Evolutionary conservation across 805 yeast genomes (phyloP).

Genomic region (Hanseniaspora vineae): DNA sequence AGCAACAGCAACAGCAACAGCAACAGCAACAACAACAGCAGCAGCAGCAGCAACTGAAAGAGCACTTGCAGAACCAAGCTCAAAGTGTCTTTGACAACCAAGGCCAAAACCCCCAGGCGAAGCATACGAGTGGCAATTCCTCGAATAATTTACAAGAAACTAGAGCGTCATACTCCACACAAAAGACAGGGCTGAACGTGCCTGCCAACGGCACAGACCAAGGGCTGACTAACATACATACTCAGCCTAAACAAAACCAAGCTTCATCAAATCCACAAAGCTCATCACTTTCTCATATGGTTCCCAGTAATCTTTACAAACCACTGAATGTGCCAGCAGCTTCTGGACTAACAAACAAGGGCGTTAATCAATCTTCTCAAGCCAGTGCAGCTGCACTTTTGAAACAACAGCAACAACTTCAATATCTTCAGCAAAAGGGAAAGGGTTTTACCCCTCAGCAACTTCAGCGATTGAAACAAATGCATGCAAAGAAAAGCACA

Average conservation of each 20-base stretch:
- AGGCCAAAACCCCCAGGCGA: background rate
- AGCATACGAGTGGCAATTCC: background rate
- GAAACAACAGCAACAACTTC: background rate
- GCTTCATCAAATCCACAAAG: too few relatives aligned
- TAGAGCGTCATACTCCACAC: too few relatives aligned
- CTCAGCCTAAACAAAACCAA: too few relatives aligned
- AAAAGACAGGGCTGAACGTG: too few relatives aligned
- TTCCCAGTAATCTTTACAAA: background rate
- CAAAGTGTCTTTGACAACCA: background rate
- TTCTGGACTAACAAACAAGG: constrained; percentile 3
- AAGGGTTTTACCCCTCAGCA: background rate
- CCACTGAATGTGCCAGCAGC: constrained; percentile 3
- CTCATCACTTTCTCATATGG: too few relatives aligned
- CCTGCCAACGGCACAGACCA: too few relatives aligned
- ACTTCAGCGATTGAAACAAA: background rate
- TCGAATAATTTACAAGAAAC: too few relatives aligned
- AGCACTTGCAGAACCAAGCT: background rate
- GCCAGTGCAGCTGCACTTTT: background rate
- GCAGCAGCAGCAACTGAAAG: background rate
- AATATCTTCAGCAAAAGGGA: background rate
- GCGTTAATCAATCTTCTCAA: background rate
- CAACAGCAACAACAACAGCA: background rate
- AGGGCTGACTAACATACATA: too few relatives aligned
- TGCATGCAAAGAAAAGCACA: background rate
- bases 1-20: background rate